These are phyloP conservation scores for Magnusiomyces fungicola DNA, from an alignment of 1,139 yeast genomes.

Conservation along the genomic window DNA sequence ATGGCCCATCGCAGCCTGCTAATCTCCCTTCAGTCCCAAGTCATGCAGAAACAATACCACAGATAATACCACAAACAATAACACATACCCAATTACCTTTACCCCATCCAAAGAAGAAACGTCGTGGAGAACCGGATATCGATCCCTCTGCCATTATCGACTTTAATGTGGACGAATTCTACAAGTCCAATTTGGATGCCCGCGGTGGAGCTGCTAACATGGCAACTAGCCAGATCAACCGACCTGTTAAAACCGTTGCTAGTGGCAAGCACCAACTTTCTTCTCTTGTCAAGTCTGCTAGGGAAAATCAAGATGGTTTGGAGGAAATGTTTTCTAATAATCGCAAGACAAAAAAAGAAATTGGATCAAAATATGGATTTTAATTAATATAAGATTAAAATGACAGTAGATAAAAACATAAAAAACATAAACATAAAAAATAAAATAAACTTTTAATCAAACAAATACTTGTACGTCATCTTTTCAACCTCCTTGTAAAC, in stretches of 20 bases:
- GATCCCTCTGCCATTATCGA: slow-evolving; percentile 21
- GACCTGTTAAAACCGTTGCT: slow-evolving; percentile 26
- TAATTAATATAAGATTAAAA: slow-evolving; percentile 6
- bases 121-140: too few relatives aligned
- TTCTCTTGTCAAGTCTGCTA: slow-evolving; percentile 26
- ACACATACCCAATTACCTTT: too few relatives aligned
- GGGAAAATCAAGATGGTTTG: slow-evolving; percentile 26
- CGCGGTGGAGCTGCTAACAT: slow-evolving; percentile 2
- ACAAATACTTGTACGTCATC: slow-evolving; percentile 29
- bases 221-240: slow-evolving; percentile 17
- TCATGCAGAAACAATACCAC: neutral
- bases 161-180: slow-evolving; percentile 28
- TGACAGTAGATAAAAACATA: neutral
- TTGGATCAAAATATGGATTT: slow-evolving; percentile 27
- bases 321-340: slow-evolving; percentile 25
- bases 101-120: too few relatives aligned
- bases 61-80: too few relatives aligned
- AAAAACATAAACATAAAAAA: neutral
- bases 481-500: slow-evolving; percentile 11
- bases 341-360: slow-evolving; percentile 21
- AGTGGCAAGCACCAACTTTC: slow-evolving; percentile 29
- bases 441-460: slow-evolving; percentile 1
- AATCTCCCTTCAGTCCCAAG: neutral
- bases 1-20: slow-evolving; percentile 11
- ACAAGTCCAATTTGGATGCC: slow-evolving; percentile 19